Evolutionary conservation across 2,329 filamentous ascomycete genomes (phyloP), one percentile per base, ranked within the genome.

Genomic region (Talaromyces sp.): DNA sequence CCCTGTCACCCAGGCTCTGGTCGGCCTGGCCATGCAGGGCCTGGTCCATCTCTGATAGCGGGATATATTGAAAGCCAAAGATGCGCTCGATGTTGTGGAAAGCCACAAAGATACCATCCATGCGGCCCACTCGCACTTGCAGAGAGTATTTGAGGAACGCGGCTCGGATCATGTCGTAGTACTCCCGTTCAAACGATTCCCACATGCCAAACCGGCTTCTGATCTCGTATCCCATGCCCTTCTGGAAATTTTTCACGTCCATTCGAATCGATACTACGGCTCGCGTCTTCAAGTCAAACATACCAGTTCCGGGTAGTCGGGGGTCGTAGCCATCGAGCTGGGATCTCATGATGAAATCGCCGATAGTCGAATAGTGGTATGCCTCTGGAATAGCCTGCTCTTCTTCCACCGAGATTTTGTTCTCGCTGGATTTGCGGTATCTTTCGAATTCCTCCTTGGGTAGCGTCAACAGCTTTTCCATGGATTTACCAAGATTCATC

Each of bases 71-170:
- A 74, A 99, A 99, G 6, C 95, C 95, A 71, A 99, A 99, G 55
- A 99, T 96, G 59, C 93, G 89, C 75, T 93, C 84, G 2, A 92
- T 90, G 72, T 99, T 99, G 79, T 99, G 95, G 72, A 87, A 99
- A 2, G 95, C 95, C 24, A 98, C 90, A 70, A 98, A 99, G 55
- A 98, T 97, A 58, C 95, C 95, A 71, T 99, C 93, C 96, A 99
- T 99, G 55, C 93, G 87, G 19, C 96, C 95, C 86, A 99, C 96
- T 51, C 95, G 90, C 29, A 93, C 96, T 76, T 99, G 95, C 31
- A 99, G 81, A 10, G 93, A 96, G 74, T 99, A 99, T 71, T 99
- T 99, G 59, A 99, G 80, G 77, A 99, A 93, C 0, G 93, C 95
- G 1, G 93, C 86, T 58, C 96, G 85, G 62, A 96, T 93, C 92